Conservation (phyloP, 805 yeast genomes). For the Saturnispora besseyi region DNA sequence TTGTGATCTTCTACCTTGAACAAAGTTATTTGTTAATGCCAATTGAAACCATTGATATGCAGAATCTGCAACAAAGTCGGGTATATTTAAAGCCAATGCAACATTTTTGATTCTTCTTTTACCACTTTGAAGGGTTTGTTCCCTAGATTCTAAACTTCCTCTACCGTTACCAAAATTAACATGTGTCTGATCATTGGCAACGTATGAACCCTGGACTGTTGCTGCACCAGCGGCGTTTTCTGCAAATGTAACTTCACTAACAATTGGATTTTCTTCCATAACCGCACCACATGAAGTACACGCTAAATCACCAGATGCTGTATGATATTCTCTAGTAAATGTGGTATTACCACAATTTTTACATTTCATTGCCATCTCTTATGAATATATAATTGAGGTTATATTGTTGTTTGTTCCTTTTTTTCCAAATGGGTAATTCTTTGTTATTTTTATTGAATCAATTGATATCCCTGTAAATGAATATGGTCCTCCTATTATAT, state of each 20-base stretch:
- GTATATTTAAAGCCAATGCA: slow-evolving; percentile 68
- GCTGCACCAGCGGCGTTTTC: slow-evolving; percentile 94
- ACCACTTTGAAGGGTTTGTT: slow-evolving; percentile 82
- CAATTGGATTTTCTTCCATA: slow-evolving; percentile 86
- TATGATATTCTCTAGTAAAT: slow-evolving; percentile 42
- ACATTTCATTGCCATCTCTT: slow-evolving; percentile 19
- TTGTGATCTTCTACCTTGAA: slow-evolving; percentile 94
- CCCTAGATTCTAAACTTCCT: slow-evolving; percentile 77
- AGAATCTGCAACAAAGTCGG: slow-evolving; percentile 77
- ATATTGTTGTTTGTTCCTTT: background rate
- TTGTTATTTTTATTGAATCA: background rate
- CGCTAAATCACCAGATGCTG: slow-evolving; percentile 66
- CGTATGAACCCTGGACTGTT: slow-evolving; percentile 88
- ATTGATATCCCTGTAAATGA: background rate
- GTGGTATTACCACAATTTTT: slow-evolving; percentile 44
- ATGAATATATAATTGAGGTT: background rate
- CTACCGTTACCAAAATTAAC: slow-evolving; percentile 62
- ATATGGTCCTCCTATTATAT: background rate
- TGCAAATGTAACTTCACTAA: slow-evolving; percentile 89
- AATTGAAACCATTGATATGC: slow-evolving; percentile 85
- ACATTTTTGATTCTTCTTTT: slow-evolving; percentile 68
- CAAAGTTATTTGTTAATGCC: slow-evolving; percentile 82
- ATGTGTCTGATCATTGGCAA: slow-evolving; percentile 77
- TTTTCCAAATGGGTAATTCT: background rate
- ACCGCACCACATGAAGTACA: slow-evolving; percentile 84